Conservation (phyloP, 495 filamentous ascomycete genomes). For the Penicillium taxi region DNA sequence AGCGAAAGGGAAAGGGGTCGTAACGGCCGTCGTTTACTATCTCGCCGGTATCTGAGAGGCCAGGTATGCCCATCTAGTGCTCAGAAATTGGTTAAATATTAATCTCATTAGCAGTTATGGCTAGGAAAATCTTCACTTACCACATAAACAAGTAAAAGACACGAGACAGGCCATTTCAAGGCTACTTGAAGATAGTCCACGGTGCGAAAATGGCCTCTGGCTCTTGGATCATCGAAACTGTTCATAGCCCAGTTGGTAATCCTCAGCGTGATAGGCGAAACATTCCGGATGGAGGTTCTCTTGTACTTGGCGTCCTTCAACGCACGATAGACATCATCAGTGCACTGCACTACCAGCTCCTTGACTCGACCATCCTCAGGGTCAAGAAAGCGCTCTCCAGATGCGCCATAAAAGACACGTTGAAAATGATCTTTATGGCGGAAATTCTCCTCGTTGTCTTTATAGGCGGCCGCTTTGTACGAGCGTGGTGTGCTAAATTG, state of each 20-base stretch:
- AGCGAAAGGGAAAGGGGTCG: neutral
- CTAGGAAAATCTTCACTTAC: neutral
- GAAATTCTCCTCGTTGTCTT: too few species aligned
- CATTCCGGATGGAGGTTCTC: neutral
- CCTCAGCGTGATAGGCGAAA: neutral
- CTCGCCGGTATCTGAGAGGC: neutral
- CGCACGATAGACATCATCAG: neutral
- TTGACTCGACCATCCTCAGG: neutral
- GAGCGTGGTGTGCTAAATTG: too few species aligned
- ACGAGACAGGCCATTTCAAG: neutral
- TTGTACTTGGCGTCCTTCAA: neutral
- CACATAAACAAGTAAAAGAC: neutral
- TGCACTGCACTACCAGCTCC: neutral
- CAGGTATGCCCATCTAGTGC: neutral
- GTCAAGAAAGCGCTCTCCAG: neutral
- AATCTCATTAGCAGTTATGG: neutral
- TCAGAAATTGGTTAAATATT: neutral
- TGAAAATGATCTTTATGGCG: constrained; percentile 1
- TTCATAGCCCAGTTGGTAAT: neutral
- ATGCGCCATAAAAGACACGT: neutral
- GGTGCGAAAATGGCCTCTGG: too few species aligned
- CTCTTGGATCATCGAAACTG: neutral
- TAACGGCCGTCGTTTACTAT: neutral
- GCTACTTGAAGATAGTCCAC: too few species aligned
- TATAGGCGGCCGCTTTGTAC: too few species aligned